phyloP scores from a whole-genome alignment of 176 grass and related monocot species.

The Alloteropsis semialata region DNA sequence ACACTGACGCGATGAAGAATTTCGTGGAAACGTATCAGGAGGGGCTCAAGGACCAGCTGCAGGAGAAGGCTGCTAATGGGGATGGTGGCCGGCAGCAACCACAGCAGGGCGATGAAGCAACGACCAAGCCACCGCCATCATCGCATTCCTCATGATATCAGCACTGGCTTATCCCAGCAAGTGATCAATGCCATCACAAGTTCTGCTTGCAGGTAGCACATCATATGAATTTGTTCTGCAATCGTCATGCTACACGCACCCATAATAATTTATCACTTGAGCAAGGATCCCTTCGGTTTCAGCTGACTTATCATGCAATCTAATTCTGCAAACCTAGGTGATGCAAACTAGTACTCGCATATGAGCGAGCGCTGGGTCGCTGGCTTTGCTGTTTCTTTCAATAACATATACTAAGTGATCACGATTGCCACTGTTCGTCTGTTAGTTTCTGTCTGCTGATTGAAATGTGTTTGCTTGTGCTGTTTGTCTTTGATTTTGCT shows the following conservation, averaged over 20 bases:
- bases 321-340: not conserved
- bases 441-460: not conserved
- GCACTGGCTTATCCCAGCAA: not conserved
- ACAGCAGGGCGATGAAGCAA: slow-evolving; percentile 1
- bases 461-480: not conserved
- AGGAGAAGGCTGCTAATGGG: slow-evolving; percentile 22
- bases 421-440: not conserved
- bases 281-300: not conserved
- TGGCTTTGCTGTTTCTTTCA: not conserved
- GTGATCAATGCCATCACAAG: not conserved
- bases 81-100: not conserved
- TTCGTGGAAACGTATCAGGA: slow-evolving; percentile 42
- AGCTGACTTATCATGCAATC: not conserved
- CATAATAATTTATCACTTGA: not conserved
- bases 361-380: too few relatives aligned
- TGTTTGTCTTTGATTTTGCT: too few relatives aligned
- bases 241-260: not conserved
- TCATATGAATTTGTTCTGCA: not conserved
- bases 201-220: not conserved
- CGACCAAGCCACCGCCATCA: not conserved
- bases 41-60: slow-evolving; percentile 39
- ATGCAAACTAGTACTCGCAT: not conserved
- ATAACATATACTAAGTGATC: not conserved
- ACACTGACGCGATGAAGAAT: slow-evolving; percentile 36
- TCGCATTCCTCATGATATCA: not conserved